Conservation (phyloP, 192 early-diverging fungal species). For the Podila clonocystis region DNA sequence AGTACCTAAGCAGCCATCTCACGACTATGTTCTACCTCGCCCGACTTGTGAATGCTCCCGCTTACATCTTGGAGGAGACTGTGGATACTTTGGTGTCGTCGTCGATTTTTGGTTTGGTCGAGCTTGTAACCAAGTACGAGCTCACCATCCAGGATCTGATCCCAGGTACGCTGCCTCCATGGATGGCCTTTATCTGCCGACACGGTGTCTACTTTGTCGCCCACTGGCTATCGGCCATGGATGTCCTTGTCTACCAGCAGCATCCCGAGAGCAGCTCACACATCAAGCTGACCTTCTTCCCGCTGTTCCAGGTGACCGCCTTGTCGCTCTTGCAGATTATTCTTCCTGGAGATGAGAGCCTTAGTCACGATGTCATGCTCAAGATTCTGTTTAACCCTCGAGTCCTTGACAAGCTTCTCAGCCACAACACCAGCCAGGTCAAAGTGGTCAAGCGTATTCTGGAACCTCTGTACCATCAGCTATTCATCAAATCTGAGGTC, state of each 20-base stretch:
- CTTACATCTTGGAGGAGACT: slow-evolving; percentile 14
- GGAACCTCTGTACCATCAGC: slow-evolving; percentile 38
- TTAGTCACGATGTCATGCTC: slow-evolving; percentile 38
- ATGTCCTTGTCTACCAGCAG: slow-evolving; percentile 43
- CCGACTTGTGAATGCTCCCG: slow-evolving; percentile 19
- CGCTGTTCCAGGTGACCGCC: slow-evolving; percentile 45
- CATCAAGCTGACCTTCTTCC: slow-evolving; percentile 52
- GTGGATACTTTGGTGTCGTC: slow-evolving; percentile 24
- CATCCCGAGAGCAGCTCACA: slow-evolving; percentile 47
- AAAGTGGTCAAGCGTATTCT: slow-evolving; percentile 35
- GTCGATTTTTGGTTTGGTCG: slow-evolving; percentile 36
- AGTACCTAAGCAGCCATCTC: slow-evolving; percentile 39
- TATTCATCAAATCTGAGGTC: slow-evolving; percentile 25
- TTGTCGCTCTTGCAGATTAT: slow-evolving; percentile 41
- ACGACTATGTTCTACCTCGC: slow-evolving; percentile 41
- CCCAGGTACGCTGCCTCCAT: slow-evolving; percentile 22
- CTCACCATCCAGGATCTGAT: slow-evolving; percentile 41
- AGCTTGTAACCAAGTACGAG: slow-evolving; percentile 45
- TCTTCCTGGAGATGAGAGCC: slow-evolving; percentile 38
- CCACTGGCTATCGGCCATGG: slow-evolving; percentile 46
- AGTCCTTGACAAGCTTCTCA: slow-evolving; percentile 38
- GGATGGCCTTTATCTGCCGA: slow-evolving; percentile 40
- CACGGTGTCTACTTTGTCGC: slow-evolving; percentile 47
- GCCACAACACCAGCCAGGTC: slow-evolving; percentile 28
- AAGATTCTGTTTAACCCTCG: slow-evolving; percentile 43